phyloP scores from a whole-genome alignment of 139 green algal species.

The Edaphochlamys debaryana region DNA sequence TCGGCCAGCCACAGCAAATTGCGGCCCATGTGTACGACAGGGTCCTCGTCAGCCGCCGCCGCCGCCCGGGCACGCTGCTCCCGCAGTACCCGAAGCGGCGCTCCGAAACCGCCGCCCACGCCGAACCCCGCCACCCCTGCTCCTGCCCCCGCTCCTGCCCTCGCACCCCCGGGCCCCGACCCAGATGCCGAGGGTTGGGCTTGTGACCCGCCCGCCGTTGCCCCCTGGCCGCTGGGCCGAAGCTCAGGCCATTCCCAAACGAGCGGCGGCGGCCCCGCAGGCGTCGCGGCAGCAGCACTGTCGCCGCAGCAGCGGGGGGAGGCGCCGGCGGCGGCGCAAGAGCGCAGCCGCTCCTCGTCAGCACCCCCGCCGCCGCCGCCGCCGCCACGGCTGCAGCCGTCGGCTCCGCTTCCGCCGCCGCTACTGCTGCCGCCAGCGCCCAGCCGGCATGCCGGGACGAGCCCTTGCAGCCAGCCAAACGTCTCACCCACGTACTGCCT shows the following conservation, averaged over 20 bases:
- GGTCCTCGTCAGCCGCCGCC: not conserved
- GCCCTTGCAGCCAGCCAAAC: too few species aligned
- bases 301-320: not conserved
- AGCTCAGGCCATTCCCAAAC: too few species aligned
- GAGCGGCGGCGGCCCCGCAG: not conserved
- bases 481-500: slow-evolving; percentile 17
- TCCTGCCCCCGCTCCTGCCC: too few species aligned
- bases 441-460: not conserved
- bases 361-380: not conserved
- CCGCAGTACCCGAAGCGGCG: not conserved
- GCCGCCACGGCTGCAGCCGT: not conserved
- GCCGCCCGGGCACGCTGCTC: not conserved
- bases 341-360: not conserved
- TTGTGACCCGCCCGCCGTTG: too few species aligned
- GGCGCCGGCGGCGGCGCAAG: not conserved
- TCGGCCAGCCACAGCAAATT: slow-evolving; percentile 70
- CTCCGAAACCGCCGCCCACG: not conserved
- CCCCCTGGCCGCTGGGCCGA: too few species aligned
- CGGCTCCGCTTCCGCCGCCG: not conserved
- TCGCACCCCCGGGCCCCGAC: too few species aligned
- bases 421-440: not conserved
- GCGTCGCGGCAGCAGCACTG: not conserved
- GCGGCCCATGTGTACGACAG: slow-evolving; percentile 38
- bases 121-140: not conserved
- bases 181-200: too few species aligned